Evolutionary conservation across 257 asterid species (phyloP), one percentile per base, ranked within the genome.

Genomic region (Ajuga chamaepitys): DNA sequence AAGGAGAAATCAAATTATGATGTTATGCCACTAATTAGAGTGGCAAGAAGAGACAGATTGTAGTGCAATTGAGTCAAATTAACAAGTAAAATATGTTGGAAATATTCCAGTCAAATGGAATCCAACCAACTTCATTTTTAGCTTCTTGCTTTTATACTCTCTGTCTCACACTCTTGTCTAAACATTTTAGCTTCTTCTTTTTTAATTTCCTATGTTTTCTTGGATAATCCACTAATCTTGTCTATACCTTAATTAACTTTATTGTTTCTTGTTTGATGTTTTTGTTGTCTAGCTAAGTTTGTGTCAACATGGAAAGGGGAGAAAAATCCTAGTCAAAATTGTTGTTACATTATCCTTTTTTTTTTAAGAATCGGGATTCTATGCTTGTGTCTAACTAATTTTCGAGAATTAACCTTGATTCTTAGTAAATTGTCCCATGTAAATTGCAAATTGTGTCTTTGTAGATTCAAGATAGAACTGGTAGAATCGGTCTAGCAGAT

Each of bases 91-190:
- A 35, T 41, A 13, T 72, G 82, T 69, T 65, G 64, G 76, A 52
- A 57, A 58, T 64, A 73, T 73, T 64, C 71, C 55, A 46, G 76
- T 70, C 82, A 73, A 73, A 47, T 60, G 82, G 82, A 73, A 77
- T 77, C 82, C 41, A 73, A 50, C 9, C 74, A 53, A 52, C 60
- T 60, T 38, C 34, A 4, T 44, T 4, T 22, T 14, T 45, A 68
- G 60, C 67, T 34, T 24, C 3, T 61, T 62, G 66, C 64, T 57
- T 64, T 57, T 58, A 62, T 62, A 73, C 60, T 64, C 62, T 9
- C 54, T 59, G 70, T 60, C 70, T 25, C 59, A 21, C 56, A 13
- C 58, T 64, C 25, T 42, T 70, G 59, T 32, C 46, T 56, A 3
- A 42, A 62, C 66, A 0, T 58, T 37, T 51, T 34, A n/a, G 35